Conservation (phyloP, 345 rosid genomes). For the Camelina laxa region DNA sequence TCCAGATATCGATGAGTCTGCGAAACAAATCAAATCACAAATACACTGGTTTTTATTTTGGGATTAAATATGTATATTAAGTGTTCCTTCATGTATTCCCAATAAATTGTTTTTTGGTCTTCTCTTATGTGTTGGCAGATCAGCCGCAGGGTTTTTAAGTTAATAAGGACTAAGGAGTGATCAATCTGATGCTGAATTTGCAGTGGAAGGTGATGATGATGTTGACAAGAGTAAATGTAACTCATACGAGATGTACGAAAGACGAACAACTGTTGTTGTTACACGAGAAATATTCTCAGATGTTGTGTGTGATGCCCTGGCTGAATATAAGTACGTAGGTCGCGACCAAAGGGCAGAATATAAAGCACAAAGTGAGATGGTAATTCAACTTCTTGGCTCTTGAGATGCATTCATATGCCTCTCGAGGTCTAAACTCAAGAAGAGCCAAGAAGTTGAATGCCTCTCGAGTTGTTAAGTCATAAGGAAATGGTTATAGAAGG, state of each 20-base stretch:
- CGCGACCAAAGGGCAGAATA: slow-evolving; percentile 95
- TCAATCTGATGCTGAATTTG: slow-evolving; percentile 49
- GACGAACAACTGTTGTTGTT: slow-evolving; percentile 81
- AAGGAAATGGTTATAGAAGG: slow-evolving; percentile 99
- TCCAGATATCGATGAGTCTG: too few species aligned
- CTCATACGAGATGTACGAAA: slow-evolving; percentile 86
- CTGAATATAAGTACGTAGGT: slow-evolving; percentile 93
- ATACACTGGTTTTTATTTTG: too few species aligned
- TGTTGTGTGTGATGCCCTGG: slow-evolving; percentile 78
- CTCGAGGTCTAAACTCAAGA: too few species aligned
- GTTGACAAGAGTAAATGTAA: slow-evolving; percentile 49
- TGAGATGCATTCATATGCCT: too few species aligned
- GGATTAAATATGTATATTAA: too few species aligned
- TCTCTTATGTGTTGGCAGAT: slow-evolving; percentile 53
- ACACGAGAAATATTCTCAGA: slow-evolving; percentile 69
- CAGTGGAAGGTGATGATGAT: slow-evolving; percentile 51
- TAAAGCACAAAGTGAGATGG: too few species aligned
- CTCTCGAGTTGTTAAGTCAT: slow-evolving; percentile 61
- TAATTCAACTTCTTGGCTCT: too few species aligned
- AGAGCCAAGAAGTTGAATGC: slow-evolving; percentile 71
- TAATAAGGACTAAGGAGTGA: slow-evolving; percentile 69
- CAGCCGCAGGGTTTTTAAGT: slow-evolving; percentile 80
- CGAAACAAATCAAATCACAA: too few species aligned
- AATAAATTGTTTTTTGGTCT: too few species aligned
- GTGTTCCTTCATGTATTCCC: background rate